Evolutionary conservation across 176 grass and related monocot species (phyloP).

Genomic region (Elaeis guineensis): DNA sequence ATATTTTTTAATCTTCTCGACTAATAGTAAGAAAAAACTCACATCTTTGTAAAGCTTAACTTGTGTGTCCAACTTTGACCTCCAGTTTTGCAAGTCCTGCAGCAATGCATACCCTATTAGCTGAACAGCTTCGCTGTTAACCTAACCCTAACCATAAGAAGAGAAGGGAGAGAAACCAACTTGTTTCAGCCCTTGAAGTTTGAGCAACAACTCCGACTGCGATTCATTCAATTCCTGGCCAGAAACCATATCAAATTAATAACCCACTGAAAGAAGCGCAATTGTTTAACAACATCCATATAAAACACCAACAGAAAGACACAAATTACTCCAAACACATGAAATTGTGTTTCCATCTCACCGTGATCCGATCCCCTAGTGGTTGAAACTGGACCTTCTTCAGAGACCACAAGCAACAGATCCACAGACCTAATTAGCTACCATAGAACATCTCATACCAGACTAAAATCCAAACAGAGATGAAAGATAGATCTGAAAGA

Average conservation of each 20-base stretch:
- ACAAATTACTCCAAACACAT: neutral
- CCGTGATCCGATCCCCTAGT: slow-evolving; percentile 18
- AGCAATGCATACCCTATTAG: slow-evolving; percentile 11
- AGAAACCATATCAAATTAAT: slow-evolving; percentile 6
- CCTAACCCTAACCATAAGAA: neutral
- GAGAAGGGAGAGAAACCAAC: slow-evolving; percentile 1
- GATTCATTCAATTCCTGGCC: slow-evolving; percentile 62
- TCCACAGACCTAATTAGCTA: too few species aligned
- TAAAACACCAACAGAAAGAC: neutral
- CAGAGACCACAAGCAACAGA: slow-evolving; percentile 1
- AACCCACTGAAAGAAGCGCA: neutral
- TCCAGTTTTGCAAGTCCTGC: slow-evolving; percentile 74
- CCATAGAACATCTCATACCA: too few species aligned
- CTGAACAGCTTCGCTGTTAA: neutral
- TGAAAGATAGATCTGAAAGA: too few species aligned
- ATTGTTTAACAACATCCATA: neutral
- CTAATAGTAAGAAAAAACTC: slow-evolving; percentile 6
- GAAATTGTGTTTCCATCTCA: slow-evolving; percentile 6
- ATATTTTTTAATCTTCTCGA: slow-evolving; percentile 16
- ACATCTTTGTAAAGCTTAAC: slow-evolving; percentile 31
- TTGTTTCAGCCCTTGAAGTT: slow-evolving; percentile 61
- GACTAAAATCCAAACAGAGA: too few species aligned
- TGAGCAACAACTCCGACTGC: slow-evolving; percentile 45
- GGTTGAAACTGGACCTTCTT: slow-evolving; percentile 23
- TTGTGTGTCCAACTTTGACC: slow-evolving; percentile 40